A percentile compares a stretch with the other conserved stretches of the same genome.
Evolutionary conservation across 1,139 yeast species (phyloP).

Genomic region (Yamadazyma blattariae): DNA sequence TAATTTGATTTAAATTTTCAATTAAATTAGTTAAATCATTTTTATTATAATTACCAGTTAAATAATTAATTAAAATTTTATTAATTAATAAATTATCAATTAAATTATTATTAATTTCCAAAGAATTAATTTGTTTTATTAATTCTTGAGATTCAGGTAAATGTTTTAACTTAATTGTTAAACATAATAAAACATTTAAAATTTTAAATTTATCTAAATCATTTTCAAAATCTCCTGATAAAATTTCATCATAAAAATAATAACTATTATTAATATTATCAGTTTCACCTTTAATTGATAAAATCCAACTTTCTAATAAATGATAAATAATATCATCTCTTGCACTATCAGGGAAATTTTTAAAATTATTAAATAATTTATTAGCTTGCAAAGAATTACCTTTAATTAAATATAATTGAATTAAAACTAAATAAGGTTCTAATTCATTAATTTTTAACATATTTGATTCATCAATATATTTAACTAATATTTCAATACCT

Average conservation of each 20-base stretch:
- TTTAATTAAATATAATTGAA: slow-evolving; percentile 40
- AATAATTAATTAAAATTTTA: slow-evolving; percentile 51
- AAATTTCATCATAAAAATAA: slow-evolving; percentile 72
- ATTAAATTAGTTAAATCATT: slow-evolving; percentile 39
- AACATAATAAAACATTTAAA: slow-evolving; percentile 37
- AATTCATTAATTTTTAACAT: slow-evolving; percentile 28
- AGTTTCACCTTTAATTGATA: slow-evolving; percentile 53
- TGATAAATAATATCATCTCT: slow-evolving; percentile 68
- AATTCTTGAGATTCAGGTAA: slow-evolving; percentile 48
- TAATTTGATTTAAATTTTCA: slow-evolving; percentile 36
- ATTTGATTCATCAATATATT: slow-evolving; percentile 21
- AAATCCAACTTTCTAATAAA: slow-evolving; percentile 66
- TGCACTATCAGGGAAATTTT: slow-evolving; percentile 43
- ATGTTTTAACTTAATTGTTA: slow-evolving; percentile 45
- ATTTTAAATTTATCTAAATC: slow-evolving; percentile 37
- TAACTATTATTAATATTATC: slow-evolving; percentile 58
- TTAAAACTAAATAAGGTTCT: slow-evolving; percentile 43
- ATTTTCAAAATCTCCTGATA: slow-evolving; percentile 44
- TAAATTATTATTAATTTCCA: slow-evolving; percentile 27
- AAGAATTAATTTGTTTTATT: slow-evolving; percentile 37
- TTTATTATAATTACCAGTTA: slow-evolving; percentile 35
- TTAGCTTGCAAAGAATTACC: slow-evolving; percentile 39
- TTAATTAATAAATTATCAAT: slow-evolving; percentile 57
- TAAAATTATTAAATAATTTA: slow-evolving; percentile 32
- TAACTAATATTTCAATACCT: slow-evolving; percentile 33